phyloP scores from a whole-genome alignment of 805 yeast species.

The Lipomyces orientalis region DNA sequence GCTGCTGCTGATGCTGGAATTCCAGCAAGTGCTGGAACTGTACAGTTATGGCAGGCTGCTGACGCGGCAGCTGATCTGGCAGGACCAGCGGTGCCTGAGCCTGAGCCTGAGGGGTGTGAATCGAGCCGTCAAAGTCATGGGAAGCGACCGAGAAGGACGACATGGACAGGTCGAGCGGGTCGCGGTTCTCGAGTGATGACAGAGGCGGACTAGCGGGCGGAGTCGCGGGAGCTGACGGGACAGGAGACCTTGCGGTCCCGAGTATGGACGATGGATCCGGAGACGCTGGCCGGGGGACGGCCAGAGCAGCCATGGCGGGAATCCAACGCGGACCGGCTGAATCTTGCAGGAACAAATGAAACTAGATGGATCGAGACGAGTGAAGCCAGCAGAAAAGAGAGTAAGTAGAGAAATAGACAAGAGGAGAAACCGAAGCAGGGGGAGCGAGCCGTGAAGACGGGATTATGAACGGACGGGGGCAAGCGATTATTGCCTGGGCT shows the following conservation, averaged over 20 bases:
- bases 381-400: background rate
- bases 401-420: background rate
- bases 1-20: slow-evolving; percentile 9
- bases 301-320: slow-evolving; percentile 15
- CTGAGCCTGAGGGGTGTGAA: background rate
- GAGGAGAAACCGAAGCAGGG: background rate
- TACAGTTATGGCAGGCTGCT: background rate
- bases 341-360: background rate
- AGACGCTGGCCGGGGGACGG: slow-evolving; percentile 14
- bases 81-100: background rate
- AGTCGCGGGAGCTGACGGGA: slow-evolving; percentile 1
- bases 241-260: slow-evolving; percentile 1
- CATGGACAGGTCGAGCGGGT: slow-evolving; percentile 10
- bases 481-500: too few species aligned
- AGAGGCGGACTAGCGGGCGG: slow-evolving; percentile 10
- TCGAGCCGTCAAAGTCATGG: slow-evolving; percentile 4
- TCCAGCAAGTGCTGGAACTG: slow-evolving; percentile 14
- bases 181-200: slow-evolving; percentile 4
- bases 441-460: background rate
- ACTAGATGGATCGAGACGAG: background rate
- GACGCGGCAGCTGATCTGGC: slow-evolving; percentile 12
- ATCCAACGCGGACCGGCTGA: background rate
- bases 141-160: slow-evolving; percentile 14
- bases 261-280: slow-evolving; percentile 8
- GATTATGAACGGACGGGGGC: background rate